phyloP scores from a whole-genome alignment of 106 monocot species.

The Dendrobium officinale region DNA sequence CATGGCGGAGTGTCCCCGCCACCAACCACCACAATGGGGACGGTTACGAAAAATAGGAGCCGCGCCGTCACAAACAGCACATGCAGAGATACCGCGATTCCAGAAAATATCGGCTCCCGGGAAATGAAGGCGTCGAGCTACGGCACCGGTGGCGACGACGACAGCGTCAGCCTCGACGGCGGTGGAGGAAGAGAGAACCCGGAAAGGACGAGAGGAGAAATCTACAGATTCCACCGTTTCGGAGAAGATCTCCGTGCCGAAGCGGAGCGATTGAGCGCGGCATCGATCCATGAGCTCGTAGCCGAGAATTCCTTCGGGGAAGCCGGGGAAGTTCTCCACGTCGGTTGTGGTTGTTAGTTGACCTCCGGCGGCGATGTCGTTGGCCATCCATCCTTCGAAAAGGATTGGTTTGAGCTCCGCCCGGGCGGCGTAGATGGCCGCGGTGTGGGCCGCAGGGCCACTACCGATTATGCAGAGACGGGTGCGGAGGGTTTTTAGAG shows the following conservation, averaged over 20 bases:
- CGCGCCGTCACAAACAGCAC: slow-evolving; percentile 94
- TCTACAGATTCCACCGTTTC: slow-evolving; percentile 76
- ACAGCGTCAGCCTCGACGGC: slow-evolving; percentile 63
- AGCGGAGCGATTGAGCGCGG: slow-evolving; percentile 53
- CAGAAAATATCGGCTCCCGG: slow-evolving; percentile 56
- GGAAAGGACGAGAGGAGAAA: slow-evolving; percentile 57
- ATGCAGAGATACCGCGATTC: slow-evolving; percentile 89
- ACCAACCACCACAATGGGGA: slow-evolving; percentile 73
- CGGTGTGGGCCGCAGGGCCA: slow-evolving; percentile 89
- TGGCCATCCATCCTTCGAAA: slow-evolving; percentile 90
- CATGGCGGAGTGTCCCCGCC: slow-evolving; percentile 96
- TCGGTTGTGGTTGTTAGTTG: slow-evolving; percentile 97
- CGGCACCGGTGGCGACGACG: slow-evolving; percentile 86
- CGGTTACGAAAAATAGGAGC: slow-evolving; percentile 80
- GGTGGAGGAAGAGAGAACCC: slow-evolving; percentile 40
- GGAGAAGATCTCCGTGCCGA: slow-evolving; percentile 65
- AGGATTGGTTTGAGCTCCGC: slow-evolving; percentile 83
- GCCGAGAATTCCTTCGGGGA: slow-evolving; percentile 81
- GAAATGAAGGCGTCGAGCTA: slow-evolving; percentile 77
- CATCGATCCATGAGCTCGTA: slow-evolving; percentile 71
- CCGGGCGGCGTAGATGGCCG: slow-evolving; percentile 86
- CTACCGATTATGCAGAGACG: slow-evolving; percentile 95
- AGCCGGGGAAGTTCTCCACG: slow-evolving; percentile 96
- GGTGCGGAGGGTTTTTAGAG: slow-evolving; percentile 27
- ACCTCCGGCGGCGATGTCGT: slow-evolving; percentile 88